phyloP scores from a whole-genome alignment of 2,329 filamentous ascomycete genomes.

The Didymosphaeria variabile region DNA sequence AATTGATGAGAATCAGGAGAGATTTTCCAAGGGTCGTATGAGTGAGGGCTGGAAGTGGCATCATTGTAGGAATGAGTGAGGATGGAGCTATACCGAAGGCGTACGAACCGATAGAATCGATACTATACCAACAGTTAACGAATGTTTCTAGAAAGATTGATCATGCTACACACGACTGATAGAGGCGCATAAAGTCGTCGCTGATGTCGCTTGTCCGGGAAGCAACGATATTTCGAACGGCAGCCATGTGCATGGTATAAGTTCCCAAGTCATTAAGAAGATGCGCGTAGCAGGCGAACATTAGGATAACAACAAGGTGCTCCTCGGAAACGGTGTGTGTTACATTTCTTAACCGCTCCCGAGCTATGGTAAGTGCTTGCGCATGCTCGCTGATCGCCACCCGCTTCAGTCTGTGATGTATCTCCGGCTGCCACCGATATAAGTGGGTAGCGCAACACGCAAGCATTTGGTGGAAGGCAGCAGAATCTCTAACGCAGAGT shows the following conservation, averaged over 20 bases:
- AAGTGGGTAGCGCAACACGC: background rate
- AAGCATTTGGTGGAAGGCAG: background rate
- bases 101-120: background rate
- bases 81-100: background rate
- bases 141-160: background rate
- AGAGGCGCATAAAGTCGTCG: background rate
- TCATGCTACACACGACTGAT: background rate
- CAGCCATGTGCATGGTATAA: background rate
- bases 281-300: background rate
- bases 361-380: background rate
- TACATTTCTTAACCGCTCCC: background rate
- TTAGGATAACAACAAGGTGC: background rate
- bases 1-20: background rate
- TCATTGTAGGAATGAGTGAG: background rate
- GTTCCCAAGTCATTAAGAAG: background rate
- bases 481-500: background rate
- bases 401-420: background rate
- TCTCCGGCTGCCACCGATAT: background rate
- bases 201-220: background rate
- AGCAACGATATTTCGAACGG: background rate
- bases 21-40: background rate
- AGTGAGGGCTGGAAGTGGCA: background rate
- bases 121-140: background rate
- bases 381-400: background rate
- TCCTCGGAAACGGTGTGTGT: background rate